phyloP scores from a whole-genome alignment of 75 land plant genomes.

The Picea sitchensis region DNA sequence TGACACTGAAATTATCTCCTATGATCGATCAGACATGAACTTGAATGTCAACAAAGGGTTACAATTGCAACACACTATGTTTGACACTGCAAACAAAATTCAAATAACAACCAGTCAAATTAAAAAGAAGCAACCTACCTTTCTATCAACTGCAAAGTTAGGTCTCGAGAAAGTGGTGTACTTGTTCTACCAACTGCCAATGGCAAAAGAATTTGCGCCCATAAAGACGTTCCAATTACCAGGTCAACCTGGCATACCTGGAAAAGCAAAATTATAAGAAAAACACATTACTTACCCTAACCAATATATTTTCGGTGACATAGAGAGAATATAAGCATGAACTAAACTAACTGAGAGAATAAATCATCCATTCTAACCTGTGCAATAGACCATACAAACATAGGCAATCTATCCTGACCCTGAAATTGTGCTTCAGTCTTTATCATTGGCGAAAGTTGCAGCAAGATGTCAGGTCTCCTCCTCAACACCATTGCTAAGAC shows the following conservation, averaged over 20 bases:
- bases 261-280: neutral
- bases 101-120: neutral
- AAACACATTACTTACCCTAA: neutral
- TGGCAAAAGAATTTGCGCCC: constrained; percentile 83
- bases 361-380: constrained; percentile 46
- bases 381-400: constrained; percentile 64
- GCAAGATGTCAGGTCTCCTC: constrained; percentile 67
- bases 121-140: constrained; percentile 31
- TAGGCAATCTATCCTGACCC: constrained; percentile 78
- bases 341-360: neutral
- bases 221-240: constrained; percentile 71
- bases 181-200: constrained; percentile 58
- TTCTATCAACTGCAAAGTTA: constrained; percentile 77
- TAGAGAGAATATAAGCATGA: neutral
- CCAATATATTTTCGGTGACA: neutral
- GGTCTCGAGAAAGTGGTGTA: constrained; percentile 78
- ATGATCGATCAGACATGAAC: neutral
- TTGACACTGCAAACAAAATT: too few relatives aligned
- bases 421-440: constrained; percentile 57
- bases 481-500: constrained; percentile 72
- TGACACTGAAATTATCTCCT: neutral
- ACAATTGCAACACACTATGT: too few relatives aligned
- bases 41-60: neutral
- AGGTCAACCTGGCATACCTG: constrained; percentile 82
- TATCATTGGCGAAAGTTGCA: constrained; percentile 41